A percentile compares a stretch with the other conserved stretches of the same genome.
phyloP scores from a whole-genome alignment of 208 protist species.

The Crithidia bombi region DNA sequence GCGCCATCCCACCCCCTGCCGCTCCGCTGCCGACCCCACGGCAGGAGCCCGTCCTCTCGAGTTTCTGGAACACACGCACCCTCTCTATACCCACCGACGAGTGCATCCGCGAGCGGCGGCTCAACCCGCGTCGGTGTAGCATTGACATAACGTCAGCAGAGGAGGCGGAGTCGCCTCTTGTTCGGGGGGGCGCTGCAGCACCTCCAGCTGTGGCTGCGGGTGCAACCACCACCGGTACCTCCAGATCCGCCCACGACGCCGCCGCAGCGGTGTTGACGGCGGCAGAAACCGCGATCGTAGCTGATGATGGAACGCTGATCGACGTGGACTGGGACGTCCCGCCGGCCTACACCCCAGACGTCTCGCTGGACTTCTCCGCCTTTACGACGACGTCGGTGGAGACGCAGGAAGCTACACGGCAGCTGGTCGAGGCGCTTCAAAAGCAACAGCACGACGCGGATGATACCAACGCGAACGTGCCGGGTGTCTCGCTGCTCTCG shows the following conservation, averaged over 20 bases:
- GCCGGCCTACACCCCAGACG: constrained; percentile 43
- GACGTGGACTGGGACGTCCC: constrained; percentile 37
- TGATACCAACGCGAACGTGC: constrained; percentile 1
- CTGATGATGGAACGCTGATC: not conserved
- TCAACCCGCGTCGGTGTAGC: not conserved
- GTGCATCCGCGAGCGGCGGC: constrained; percentile 6
- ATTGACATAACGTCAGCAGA: not conserved
- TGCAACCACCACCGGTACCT: not conserved
- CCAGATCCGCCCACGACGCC: not conserved
- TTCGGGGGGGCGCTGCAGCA: not conserved
- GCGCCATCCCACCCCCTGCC: constrained; percentile 6
- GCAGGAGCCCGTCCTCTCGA: constrained; percentile 1
- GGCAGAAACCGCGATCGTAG: constrained; percentile 12
- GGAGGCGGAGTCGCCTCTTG: not conserved
- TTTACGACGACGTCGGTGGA: constrained; percentile 67
- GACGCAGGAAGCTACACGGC: constrained; percentile 46
- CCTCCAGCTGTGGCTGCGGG: not conserved
- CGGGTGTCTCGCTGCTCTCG: constrained; percentile 50
- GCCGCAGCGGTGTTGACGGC: not conserved
- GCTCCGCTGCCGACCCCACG: constrained; percentile 15
- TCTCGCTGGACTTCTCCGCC: constrained; percentile 71
- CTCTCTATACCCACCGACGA: constrained; percentile 13
- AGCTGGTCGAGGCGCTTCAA: constrained; percentile 39
- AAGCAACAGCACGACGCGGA: constrained; percentile 20
- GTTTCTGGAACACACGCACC: constrained; percentile 17